Evolutionary conservation across 257 asterid species (phyloP).

Genomic region (Scutellaria barbata): DNA sequence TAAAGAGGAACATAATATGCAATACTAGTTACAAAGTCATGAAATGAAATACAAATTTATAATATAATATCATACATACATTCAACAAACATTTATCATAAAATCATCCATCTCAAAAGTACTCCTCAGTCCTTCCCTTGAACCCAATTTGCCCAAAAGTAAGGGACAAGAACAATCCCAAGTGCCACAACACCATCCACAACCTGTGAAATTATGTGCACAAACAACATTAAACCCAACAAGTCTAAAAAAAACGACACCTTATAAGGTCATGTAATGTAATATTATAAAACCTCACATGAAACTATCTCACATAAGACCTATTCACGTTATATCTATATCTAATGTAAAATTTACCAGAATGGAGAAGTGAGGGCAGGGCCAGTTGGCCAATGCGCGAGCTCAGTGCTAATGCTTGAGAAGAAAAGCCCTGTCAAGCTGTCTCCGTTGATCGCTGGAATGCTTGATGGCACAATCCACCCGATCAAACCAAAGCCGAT

Average conservation of each 20-base stretch:
- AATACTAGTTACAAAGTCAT: background rate
- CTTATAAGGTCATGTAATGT: too few species aligned
- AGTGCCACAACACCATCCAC: slow-evolving; percentile 92
- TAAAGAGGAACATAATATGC: too few species aligned
- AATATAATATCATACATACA: slow-evolving; percentile 29
- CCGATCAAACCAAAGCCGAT: slow-evolving; percentile 94
- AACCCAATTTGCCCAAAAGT: slow-evolving; percentile 98
- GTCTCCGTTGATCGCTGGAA: slow-evolving; percentile 77
- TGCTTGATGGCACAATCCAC: slow-evolving; percentile 93
- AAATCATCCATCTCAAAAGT: slow-evolving; percentile 47
- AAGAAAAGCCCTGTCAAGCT: slow-evolving; percentile 89
- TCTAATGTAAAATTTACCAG: slow-evolving; percentile 47
- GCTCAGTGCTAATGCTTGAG: slow-evolving; percentile 86
- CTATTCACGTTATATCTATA: too few species aligned
- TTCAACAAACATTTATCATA: background rate
- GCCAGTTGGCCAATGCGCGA: slow-evolving; percentile 81
- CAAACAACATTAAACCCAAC: too few species aligned
- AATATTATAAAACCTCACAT: too few species aligned
- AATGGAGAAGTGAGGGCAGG: slow-evolving; percentile 83
- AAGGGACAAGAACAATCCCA: slow-evolving; percentile 74
- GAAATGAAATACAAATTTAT: slow-evolving; percentile 22
- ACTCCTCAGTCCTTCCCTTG: slow-evolving; percentile 94
- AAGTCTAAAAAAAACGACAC: too few species aligned
- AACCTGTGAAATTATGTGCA: slow-evolving; percentile 49
- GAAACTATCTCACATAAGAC: too few species aligned